Evolutionary conservation across 768 basidiomycete genomes (phyloP), one percentile per base, ranked within the genome.

Genomic region (Galerina sulciceps): DNA sequence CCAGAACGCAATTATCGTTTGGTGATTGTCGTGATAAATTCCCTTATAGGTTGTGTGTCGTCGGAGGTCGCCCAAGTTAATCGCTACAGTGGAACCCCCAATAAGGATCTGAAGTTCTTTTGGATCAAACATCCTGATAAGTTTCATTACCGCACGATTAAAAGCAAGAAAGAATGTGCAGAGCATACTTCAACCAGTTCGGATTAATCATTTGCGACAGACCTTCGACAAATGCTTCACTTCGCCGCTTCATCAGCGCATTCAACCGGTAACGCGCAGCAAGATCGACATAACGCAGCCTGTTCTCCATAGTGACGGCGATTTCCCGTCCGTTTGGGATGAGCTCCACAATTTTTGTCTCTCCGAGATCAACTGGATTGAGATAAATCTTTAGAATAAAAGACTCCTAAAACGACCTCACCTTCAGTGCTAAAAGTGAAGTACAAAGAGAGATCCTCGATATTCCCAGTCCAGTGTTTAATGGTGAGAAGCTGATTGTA

Each of bases 401-500:
- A 3, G 3, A 26, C 49, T 26, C 6, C 6, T 3, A 23, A 44
- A 50, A 43, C n/a, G 20, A 13, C 68, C 85, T 23, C 53, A 91
- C 94, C 94, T 67, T 99, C 93, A 14, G 88, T 81, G 0, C 88
- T 89, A 34, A 96, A 84, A 0, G 94, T 91, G 62, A 99, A 98
- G 67, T 92, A 2, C 26, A 31, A 31, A 1, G 26, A 96, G 9
- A 99, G 76, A 41, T 98, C 97, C 59, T 97, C 95, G 17, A 87
- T 83, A 64, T 95, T 86, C 1, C 89, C 93, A 0, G 84, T 78
- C 69, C 95, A 96, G 67, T 96, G 94, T 74, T 99, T 99, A 23
- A 99, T 82, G 76, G 91, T 94, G 45, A 96, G 81, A 1, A 99
- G 80, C 0, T 96, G 96, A 50, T 91, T 88, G 70, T 98, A 99